Evolutionary conservation across 148 eudicot genomes (phyloP).

Genomic region (Chenopodium album): DNA sequence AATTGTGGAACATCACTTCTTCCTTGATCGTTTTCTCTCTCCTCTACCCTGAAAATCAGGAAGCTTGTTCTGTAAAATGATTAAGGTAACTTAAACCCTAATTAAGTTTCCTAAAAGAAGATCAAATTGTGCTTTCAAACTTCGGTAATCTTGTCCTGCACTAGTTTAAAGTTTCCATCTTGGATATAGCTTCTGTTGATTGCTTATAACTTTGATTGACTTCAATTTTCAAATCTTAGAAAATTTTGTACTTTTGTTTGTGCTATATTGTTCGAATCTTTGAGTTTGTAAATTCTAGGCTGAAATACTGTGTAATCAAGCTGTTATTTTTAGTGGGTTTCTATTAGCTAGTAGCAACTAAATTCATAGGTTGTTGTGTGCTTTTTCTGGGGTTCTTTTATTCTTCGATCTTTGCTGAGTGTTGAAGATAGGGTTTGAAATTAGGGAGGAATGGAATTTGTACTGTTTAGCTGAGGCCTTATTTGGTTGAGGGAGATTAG

Average conservation of each 20-base stretch:
- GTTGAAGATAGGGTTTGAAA: constrained; percentile 16
- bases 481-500: not conserved
- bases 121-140: not conserved
- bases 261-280: not conserved
- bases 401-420: not conserved
- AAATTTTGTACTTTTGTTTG: not conserved
- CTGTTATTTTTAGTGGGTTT: constrained; percentile 8
- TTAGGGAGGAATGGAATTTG: constrained; percentile 10
- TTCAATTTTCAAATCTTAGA: not conserved
- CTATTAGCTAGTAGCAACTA: not conserved
- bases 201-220: not conserved
- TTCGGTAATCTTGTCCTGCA: not conserved
- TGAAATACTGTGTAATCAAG: not conserved
- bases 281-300: constrained; percentile 27
- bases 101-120: not conserved
- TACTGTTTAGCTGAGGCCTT: not conserved
- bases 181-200: not conserved
- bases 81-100: constrained; percentile 21
- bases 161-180: constrained; percentile 7
- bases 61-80: not conserved
- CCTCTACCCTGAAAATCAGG: not conserved
- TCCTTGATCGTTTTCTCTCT: not conserved
- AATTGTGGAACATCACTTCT: constrained; percentile 1
- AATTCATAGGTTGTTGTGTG: constrained; percentile 6
- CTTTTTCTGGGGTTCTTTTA: not conserved